phyloP scores from a whole-genome alignment of 306 rosid genomes.

The Lathyrus tuberosus region DNA sequence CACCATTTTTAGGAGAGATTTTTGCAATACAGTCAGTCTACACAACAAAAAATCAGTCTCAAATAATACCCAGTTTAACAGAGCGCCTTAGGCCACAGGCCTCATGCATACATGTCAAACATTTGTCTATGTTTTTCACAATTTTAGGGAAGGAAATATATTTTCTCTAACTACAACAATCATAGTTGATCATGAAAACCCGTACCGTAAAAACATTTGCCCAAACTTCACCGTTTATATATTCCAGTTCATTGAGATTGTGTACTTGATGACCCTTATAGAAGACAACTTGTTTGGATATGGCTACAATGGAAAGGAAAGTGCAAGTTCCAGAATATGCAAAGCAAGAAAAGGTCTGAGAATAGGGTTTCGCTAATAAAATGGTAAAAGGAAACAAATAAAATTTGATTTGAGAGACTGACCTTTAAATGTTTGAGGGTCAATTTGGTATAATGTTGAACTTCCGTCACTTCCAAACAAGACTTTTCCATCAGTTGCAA shows the following conservation, averaged over 20 bases:
- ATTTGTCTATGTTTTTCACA: constrained; percentile 2
- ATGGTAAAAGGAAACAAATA: constrained; percentile 23
- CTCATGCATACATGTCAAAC: constrained; percentile 4
- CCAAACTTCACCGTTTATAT: constrained; percentile 85
- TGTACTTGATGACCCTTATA: constrained; percentile 71
- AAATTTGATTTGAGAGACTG: constrained; percentile 5
- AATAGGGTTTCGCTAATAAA: constrained; percentile 1
- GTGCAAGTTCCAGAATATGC: constrained; percentile 22
- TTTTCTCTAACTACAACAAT: constrained; percentile 8
- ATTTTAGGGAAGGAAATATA: constrained; percentile 19
- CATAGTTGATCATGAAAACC: constrained; percentile 24
- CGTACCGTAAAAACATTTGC: constrained; percentile 77
- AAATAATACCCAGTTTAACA: constrained; percentile 24
- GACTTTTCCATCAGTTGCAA: constrained; percentile 85
- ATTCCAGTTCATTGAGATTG: constrained; percentile 89
- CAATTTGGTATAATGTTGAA: constrained; percentile 69
- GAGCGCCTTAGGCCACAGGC: background rate
- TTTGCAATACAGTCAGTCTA: constrained; percentile 90
- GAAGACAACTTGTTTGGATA: constrained; percentile 55
- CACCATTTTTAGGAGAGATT: constrained; percentile 70
- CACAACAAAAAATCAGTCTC: constrained; percentile 39
- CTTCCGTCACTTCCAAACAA: constrained; percentile 94
- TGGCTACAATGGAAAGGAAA: constrained; percentile 51
- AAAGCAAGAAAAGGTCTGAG: constrained; percentile 6
- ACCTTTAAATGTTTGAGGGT: constrained; percentile 78